A percentile compares a stretch with the other conserved stretches of the same genome.
Evolutionary conservation across 768 basidiomycete genomes (phyloP).

Genomic region (Boletus rubropictus): DNA sequence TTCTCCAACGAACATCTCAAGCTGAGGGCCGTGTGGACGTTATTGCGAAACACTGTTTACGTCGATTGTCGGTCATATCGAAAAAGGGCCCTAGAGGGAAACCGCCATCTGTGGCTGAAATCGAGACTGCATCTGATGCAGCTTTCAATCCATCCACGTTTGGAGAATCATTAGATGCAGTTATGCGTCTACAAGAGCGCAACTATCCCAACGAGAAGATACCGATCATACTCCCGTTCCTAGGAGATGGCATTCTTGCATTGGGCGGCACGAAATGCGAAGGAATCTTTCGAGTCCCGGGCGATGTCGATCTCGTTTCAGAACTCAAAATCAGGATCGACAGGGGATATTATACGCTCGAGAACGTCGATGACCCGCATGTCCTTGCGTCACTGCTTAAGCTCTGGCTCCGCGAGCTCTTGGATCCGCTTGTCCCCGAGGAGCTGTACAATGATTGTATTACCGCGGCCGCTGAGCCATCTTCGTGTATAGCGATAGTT

Average conservation of each 20-base stretch:
- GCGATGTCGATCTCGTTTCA: slow-evolving; percentile 83
- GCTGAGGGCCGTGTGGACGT: slow-evolving; percentile 77
- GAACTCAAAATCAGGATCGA: slow-evolving; percentile 88
- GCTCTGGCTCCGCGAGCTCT: slow-evolving; percentile 88
- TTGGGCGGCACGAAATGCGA: slow-evolving; percentile 80
- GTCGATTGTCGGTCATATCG: slow-evolving; percentile 67
- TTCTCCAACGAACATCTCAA: slow-evolving; percentile 59
- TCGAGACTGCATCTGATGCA: slow-evolving; percentile 91
- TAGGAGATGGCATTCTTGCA: slow-evolving; percentile 86
- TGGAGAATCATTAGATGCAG: slow-evolving; percentile 81
- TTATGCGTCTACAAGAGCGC: slow-evolving; percentile 77
- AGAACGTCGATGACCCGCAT: slow-evolving; percentile 86
- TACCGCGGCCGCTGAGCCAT: slow-evolving; percentile 56
- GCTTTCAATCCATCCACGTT: slow-evolving; percentile 95
- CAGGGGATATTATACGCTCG: slow-evolving; percentile 83
- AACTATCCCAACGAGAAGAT: slow-evolving; percentile 82
- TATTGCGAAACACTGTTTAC: slow-evolving; percentile 88
- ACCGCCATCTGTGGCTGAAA: slow-evolving; percentile 74
- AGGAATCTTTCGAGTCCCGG: slow-evolving; percentile 91
- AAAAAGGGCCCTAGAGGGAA: slow-evolving; percentile 86
- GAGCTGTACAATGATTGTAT: slow-evolving; percentile 92
- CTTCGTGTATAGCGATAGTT: slow-evolving; percentile 69
- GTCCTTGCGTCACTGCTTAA: slow-evolving; percentile 87
- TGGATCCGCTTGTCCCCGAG: slow-evolving; percentile 87
- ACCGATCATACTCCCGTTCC: slow-evolving; percentile 90